These are phyloP conservation scores for Blastocystis sp. DNA, from an alignment of 352 stramenopile species.

Conservation along the genomic window DNA sequence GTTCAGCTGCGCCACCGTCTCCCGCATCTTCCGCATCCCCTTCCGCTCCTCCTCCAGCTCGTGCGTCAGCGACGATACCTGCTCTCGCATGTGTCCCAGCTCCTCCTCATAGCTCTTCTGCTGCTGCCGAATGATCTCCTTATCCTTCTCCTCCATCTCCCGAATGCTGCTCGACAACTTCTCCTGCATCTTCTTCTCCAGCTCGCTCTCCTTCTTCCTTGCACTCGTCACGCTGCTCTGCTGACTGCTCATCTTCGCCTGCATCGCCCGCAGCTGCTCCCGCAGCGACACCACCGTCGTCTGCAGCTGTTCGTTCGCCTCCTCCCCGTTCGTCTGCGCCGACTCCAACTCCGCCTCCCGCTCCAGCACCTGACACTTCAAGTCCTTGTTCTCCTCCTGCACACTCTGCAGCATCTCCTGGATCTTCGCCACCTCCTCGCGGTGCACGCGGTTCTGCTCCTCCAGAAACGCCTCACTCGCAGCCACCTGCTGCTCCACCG, in stretches of 20 bases:
- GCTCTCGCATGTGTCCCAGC: conserved; percentile 16
- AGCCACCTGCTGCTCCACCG: conserved; percentile 8
- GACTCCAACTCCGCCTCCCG: conserved; percentile 39
- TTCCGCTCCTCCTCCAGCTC: conserved; percentile 52
- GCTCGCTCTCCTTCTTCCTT: conserved; percentile 3
- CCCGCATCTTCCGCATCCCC: conserved; percentile 40
- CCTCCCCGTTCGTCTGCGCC: conserved; percentile 16
- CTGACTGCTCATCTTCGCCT: conserved; percentile 7
- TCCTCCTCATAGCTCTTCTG: conserved; percentile 53
- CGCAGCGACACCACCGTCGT: conserved; percentile 6
- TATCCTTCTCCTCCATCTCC: conserved; percentile 54
- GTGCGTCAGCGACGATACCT: conserved; percentile 9
- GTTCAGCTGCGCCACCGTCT: conserved; percentile 49
- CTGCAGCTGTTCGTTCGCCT: conserved; percentile 32
- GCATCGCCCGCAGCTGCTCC: conserved; percentile 44
- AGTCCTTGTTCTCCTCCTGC: conserved; percentile 24
- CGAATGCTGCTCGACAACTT: neutral
- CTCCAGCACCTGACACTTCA: conserved; percentile 37
- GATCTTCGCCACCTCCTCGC: neutral
- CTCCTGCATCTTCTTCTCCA: conserved; percentile 33
- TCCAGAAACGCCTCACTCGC: conserved; percentile 39
- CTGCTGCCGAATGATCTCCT: conserved; percentile 56
- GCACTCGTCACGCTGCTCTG: neutral
- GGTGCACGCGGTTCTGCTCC: conserved; percentile 10
- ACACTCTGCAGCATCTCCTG: neutral